These are phyloP conservation scores for Saccharomycopsis babjevae DNA, from an alignment of 805 yeast species.

Conservation along the genomic window DNA sequence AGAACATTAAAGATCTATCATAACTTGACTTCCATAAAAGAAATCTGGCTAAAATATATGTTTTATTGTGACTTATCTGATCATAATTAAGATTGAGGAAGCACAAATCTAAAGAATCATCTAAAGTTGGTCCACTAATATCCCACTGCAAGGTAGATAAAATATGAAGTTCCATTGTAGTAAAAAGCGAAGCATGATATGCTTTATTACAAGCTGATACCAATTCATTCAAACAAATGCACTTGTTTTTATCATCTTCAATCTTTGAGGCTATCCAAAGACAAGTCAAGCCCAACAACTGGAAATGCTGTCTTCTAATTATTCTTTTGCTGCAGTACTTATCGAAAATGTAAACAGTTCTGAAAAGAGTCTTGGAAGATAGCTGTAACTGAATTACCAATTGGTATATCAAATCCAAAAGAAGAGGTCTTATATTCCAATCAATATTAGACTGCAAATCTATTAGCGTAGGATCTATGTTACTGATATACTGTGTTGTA, in stretches of 20 bases:
- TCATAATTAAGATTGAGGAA: not conserved
- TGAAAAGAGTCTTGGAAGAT: slow-evolving; percentile 35
- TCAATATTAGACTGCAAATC: slow-evolving; percentile 80
- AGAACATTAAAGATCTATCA: slow-evolving; percentile 36
- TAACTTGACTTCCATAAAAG: slow-evolving; percentile 45
- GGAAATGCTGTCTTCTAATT: slow-evolving; percentile 29
- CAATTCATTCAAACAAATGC: slow-evolving; percentile 11
- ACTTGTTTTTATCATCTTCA: slow-evolving; percentile 18
- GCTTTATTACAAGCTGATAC: slow-evolving; percentile 46
- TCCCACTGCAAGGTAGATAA: slow-evolving; percentile 54
- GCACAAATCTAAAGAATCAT: slow-evolving; percentile 14
- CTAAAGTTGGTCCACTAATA: slow-evolving; percentile 20
- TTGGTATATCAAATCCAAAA: slow-evolving; percentile 76
- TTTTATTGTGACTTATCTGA: not conserved
- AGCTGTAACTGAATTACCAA: slow-evolving; percentile 53
- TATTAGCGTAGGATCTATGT: slow-evolving; percentile 44
- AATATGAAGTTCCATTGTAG: slow-evolving; percentile 55
- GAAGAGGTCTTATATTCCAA: slow-evolving; percentile 66
- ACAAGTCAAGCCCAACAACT: slow-evolving; percentile 34
- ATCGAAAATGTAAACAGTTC: slow-evolving; percentile 31
- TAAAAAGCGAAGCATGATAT: slow-evolving; percentile 5
- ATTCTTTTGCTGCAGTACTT: slow-evolving; percentile 28
- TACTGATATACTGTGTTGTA: not conserved
- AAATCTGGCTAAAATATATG: slow-evolving; percentile 32
- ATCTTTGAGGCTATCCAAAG: slow-evolving; percentile 38